Percentiles rank a stretch among this genome's conserved stretches.
Conservation (phyloP, 352 stramenopile species). For the Paralagenidium karlingii region DNA sequence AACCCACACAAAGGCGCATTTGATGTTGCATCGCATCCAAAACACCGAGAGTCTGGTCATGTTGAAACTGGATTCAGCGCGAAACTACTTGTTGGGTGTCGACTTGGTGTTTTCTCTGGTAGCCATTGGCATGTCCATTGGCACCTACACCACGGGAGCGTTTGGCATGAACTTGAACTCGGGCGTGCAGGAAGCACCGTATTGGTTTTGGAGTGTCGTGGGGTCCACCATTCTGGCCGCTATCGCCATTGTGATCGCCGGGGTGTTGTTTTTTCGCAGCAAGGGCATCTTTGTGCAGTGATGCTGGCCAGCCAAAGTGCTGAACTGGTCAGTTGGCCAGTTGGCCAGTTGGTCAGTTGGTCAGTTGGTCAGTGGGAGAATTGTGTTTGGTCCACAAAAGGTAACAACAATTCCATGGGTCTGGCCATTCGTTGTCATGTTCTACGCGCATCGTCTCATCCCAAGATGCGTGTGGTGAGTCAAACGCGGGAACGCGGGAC, state of each 20-base stretch:
- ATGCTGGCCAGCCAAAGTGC: too few relatives aligned
- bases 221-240: background rate
- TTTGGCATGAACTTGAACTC: constrained; percentile 11
- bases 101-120: constrained; percentile 5
- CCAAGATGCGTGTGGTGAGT: too few relatives aligned
- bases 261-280: background rate
- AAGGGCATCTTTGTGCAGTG: background rate
- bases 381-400: too few relatives aligned
- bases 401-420: too few relatives aligned
- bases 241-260: constrained; percentile 1
- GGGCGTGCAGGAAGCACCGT: constrained; percentile 1
- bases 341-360: too few relatives aligned
- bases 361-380: too few relatives aligned
- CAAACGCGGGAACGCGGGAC: too few relatives aligned
- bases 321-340: too few relatives aligned
- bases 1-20: background rate
- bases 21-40: constrained; percentile 7
- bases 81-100: constrained; percentile 6
- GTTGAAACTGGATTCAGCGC: constrained; percentile 7
- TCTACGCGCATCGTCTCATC: too few relatives aligned
- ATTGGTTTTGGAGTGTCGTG: constrained; percentile 1
- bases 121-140: constrained; percentile 1
- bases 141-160: constrained; percentile 3
- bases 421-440: too few relatives aligned
- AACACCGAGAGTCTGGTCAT: constrained; percentile 12